Base-by-base conservation (phyloP, 1,139 yeast genomes). In the Blastobotrys indianensis region DNA sequence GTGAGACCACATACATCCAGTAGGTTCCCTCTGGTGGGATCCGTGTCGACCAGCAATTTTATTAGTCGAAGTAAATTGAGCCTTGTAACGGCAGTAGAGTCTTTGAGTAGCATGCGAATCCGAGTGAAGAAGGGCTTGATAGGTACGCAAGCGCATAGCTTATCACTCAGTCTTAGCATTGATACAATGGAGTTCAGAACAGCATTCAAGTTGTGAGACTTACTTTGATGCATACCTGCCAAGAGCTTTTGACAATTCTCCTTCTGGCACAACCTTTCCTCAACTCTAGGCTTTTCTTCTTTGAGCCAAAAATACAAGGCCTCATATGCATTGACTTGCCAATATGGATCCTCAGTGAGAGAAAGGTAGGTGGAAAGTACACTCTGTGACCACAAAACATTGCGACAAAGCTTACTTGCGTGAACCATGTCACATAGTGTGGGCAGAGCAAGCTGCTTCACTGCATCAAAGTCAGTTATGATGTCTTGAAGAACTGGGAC, bases 271-370 rank as follows among this genome's bases (percentile, higher is more conserved):
- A 62, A 52, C 28, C 46, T 46, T 17, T 53, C 54, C 42, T 60
- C 57, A 2, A 67, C 60, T 6, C 55, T 46, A 1, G 53, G 55
- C 13, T 59, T 55, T 39, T 67, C 69, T 4, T 60, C 66, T 12
- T 58, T 60, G 34, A 63, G 52, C 70, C 73, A 68, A 3, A 58
- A 56, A 3, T 60, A 58, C 13, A 82, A 67, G 0, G 86, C 74
- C 41, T 82, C 86, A 53, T 80, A 68, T 0, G 85, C 80, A 61
- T 77, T 78, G 15, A 81, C 77, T 58, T 80, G 85, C 87, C 87
- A 82, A 53, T 79, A 77, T 0, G 84, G 80, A 56, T 82, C 84
- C 10, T 72, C 57, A 12, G 81, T 61, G 11, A 81, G 64, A 25
- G 67, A 67, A 37, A 74, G 64, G 51, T 79, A 79, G 2, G 74